These are phyloP conservation scores for Magnolia officinalis DNA, from an alignment of 164 flowering plant genomes.

Conservation along the genomic window DNA sequence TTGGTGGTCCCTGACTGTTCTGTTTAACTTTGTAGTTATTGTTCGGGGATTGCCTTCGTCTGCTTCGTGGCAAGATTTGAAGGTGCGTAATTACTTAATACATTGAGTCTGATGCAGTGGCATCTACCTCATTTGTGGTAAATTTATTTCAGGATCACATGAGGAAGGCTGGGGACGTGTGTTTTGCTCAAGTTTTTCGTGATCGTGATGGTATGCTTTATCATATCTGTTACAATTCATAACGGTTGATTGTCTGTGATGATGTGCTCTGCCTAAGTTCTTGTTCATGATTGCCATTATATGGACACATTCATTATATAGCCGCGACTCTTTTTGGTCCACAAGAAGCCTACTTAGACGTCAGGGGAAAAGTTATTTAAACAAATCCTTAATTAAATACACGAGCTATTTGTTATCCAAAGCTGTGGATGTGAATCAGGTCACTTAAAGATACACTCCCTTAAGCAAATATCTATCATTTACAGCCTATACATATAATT, in stretches of 20 bases:
- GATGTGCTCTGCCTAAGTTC: too few relatives aligned
- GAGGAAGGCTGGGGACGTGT: slow-evolving; percentile 99
- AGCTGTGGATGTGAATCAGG: too few relatives aligned
- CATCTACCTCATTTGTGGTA: background rate
- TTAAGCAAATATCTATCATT: too few relatives aligned
- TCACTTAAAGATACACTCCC: too few relatives aligned
- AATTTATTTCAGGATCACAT: slow-evolving; percentile 80
- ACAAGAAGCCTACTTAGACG: too few relatives aligned
- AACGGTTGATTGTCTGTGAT: background rate
- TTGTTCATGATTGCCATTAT: too few relatives aligned
- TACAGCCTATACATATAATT: too few relatives aligned
- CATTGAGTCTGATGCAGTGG: background rate
- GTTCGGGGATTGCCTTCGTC: slow-evolving; percentile 95
- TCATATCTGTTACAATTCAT: slow-evolving; percentile 19
- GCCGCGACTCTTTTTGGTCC: too few relatives aligned
- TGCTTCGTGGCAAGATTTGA: slow-evolving; percentile 99
- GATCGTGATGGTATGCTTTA: slow-evolving; percentile 68
- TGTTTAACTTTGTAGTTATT: slow-evolving; percentile 43
- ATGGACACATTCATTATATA: too few relatives aligned
- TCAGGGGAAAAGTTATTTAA: too few relatives aligned
- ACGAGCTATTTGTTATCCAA: too few relatives aligned
- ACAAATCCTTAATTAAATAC: too few relatives aligned
- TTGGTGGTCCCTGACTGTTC: slow-evolving; percentile 6
- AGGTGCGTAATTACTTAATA: slow-evolving; percentile 42
- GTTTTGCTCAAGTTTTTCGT: slow-evolving; percentile 93